Conservation (phyloP, 2,329 filamentous ascomycete species). For the Sporothrix humicola region DNA sequence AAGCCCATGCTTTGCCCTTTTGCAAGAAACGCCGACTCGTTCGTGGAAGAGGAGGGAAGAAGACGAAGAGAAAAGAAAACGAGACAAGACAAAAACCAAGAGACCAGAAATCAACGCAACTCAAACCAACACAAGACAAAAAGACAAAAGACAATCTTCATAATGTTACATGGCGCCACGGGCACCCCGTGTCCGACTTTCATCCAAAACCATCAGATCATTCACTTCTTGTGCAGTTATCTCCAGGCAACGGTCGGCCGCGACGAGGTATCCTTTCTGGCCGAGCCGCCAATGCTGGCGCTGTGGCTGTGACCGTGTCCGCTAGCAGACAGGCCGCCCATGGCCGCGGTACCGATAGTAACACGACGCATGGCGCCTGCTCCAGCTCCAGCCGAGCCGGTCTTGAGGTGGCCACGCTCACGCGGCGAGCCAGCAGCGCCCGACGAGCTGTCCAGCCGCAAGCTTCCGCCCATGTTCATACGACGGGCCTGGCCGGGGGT, state of each 20-base stretch:
- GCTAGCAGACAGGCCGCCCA: conserved; percentile 30
- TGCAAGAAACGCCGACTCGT: neutral
- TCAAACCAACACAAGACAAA: neutral
- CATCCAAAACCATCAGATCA: conserved; percentile 42
- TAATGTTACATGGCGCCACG: conserved; percentile 16
- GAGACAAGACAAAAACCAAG: conserved; percentile 8
- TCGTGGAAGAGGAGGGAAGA: neutral
- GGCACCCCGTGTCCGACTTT: neutral
- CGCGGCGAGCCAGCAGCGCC: conserved; percentile 37
- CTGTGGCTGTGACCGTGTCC: conserved; percentile 23
- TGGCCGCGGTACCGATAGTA: conserved; percentile 50
- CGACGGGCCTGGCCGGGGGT: conserved; percentile 62
- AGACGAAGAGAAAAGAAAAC: neutral
- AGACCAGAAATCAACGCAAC: neutral
- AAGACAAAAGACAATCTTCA: neutral
- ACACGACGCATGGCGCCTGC: conserved; percentile 44
- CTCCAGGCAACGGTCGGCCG: conserved; percentile 41
- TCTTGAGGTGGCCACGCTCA: conserved; percentile 42
- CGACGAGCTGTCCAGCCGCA: conserved; percentile 41
- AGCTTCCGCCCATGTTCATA: conserved; percentile 59
- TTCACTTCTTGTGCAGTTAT: conserved; percentile 27
- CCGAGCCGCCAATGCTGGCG: neutral
- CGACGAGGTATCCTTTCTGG: conserved; percentile 28
- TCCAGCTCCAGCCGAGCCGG: conserved; percentile 24
- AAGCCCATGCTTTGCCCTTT: conserved; percentile 9